Evolutionary conservation across 129 eudicot species (phyloP), one percentile per base, ranked within the genome.

Genomic region (Escallonia rubra): DNA sequence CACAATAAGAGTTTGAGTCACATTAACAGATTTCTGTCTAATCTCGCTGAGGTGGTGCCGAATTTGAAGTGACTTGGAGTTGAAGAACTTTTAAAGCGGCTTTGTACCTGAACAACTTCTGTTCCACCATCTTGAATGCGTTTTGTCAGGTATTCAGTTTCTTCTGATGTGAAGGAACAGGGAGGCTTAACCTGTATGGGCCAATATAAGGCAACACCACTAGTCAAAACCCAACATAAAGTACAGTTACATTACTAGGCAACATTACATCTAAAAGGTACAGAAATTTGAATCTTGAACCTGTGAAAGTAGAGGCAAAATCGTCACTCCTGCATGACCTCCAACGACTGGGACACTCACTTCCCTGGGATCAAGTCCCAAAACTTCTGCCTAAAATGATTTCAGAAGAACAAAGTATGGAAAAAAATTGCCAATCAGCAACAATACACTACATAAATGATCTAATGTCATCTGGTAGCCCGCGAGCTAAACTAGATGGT

Each of bases 271-370:
- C 40, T 69, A 41, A 48, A 53, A 52, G 41, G 54, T 2, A 13
- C 38, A 41, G 48, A 23, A 49, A 7, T 10, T 39, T 60, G 45
- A 4, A n/a, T 40, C n/a, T n/a, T 65, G 42, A 44, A 90, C 95
- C 86, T 93, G 96, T 52, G 98, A 93, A 66, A 93, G 91, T 8
- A 93, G 90, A 45, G 98, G 98, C 69, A 93, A 71, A 73, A 93
- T 93, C 14, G 98, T 93, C 44, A 93, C 88, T 56, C 98, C 98
- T 34, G 98, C 98, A 78, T 93, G 98, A 52, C 98, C 98, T 61
- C 98, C 98, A 64, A 93, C 95, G 48, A 93, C 98, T 3, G 98
- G 98, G 63, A 93, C 96, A 57, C 73, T 73, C 61, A 93, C 96
- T 61, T 90, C 95, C 69, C 94, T 74, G 10, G 94, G 96, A 78